A percentile compares a stretch with the other conserved stretches of the same genome.
These are phyloP conservation scores for Starmerella riodocensis DNA, from an alignment of 805 yeast species.

Conservation along the genomic window DNA sequence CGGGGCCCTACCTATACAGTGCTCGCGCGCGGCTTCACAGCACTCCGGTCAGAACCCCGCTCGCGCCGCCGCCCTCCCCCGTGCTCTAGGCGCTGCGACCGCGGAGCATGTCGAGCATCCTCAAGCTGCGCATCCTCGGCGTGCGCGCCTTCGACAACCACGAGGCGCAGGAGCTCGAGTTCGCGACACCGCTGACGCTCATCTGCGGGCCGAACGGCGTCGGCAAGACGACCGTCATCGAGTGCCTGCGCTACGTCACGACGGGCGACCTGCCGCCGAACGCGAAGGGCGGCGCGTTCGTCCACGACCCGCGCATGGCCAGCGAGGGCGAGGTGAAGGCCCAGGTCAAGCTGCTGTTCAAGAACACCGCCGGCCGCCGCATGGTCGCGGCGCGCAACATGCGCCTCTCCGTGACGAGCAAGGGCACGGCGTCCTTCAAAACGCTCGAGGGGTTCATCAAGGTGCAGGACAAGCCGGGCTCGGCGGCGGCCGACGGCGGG, in stretches of 20 bases:
- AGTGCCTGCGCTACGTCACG: constrained; percentile 83
- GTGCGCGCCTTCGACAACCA: constrained; percentile 83
- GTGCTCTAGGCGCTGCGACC: too few relatives aligned
- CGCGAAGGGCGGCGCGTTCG: constrained; percentile 88
- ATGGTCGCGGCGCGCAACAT: constrained; percentile 82
- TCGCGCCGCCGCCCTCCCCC: too few relatives aligned
- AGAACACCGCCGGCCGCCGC: constrained; percentile 48
- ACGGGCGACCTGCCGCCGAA: constrained; percentile 96
- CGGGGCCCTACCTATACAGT: too few relatives aligned
- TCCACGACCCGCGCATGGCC: constrained; percentile 67
- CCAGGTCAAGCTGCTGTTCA: constrained; percentile 78
- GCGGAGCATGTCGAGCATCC: constrained; percentile 19
- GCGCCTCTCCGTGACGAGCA: constrained; percentile 49
- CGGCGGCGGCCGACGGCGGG: neutral
- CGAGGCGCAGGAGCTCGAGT: constrained; percentile 71
- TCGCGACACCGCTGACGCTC: constrained; percentile 78
- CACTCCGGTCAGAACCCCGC: too few relatives aligned
- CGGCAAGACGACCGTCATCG: constrained; percentile 93
- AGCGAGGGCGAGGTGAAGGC: constrained; percentile 72
- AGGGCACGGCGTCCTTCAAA: constrained; percentile 59
- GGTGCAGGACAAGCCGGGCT: neutral
- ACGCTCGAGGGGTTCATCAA: constrained; percentile 76
- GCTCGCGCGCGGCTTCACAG: too few relatives aligned
- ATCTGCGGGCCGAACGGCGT: constrained; percentile 95
- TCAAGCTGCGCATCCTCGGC: constrained; percentile 65